Evolutionary conservation across 495 filamentous ascomycete genomes (phyloP), one percentile per base, ranked within the genome.

Genomic region (Entonaema liquescens): DNA sequence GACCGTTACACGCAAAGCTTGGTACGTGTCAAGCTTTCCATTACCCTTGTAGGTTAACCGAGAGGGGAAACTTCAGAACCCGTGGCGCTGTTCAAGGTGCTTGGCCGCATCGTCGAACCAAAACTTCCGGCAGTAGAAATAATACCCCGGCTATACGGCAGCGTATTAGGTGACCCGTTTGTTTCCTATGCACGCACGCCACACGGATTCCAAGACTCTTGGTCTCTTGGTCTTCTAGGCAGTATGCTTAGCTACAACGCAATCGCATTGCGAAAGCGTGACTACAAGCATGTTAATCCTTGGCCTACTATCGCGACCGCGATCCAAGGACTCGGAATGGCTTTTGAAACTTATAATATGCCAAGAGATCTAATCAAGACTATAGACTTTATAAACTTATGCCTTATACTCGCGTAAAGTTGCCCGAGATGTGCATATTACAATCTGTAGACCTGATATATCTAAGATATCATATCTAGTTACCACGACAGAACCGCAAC

Each of bases 11-110:
- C 61, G 5, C 13, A 65, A 68, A 68, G 70, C 70, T 68, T 73
- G 70, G 70, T 68, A 65, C 65, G 65, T 68, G 52, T 68, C 65
- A 73, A 73, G 70, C 70, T 73, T 73, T 72, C 55, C 44, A 15
- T 52, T 55, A 68, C 40, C 70, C 70, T 62, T 65, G 70, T 19
- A 50, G 3, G 7, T 26, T 31, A 26, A 28, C 70, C 65, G 11
- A 68, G 59, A 72, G 40, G 47, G 69, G 69, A 53, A 72, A 72
- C 25, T 64, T 72, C 62, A 38, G 69, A 64, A 60, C 0, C 44
- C 15, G 44, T 64, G 64, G 70, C 49, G 55, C 13, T 55, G 21
- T 59, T 17, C 60, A 54, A 38, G 9, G 17, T 17, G 53, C 70
- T 72, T 72, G 70, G 65, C 70, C 61, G 70, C 65, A 65, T 73